Conservation (phyloP, 2,329 filamentous ascomycete genomes). For the Paradendryphiella salina region DNA sequence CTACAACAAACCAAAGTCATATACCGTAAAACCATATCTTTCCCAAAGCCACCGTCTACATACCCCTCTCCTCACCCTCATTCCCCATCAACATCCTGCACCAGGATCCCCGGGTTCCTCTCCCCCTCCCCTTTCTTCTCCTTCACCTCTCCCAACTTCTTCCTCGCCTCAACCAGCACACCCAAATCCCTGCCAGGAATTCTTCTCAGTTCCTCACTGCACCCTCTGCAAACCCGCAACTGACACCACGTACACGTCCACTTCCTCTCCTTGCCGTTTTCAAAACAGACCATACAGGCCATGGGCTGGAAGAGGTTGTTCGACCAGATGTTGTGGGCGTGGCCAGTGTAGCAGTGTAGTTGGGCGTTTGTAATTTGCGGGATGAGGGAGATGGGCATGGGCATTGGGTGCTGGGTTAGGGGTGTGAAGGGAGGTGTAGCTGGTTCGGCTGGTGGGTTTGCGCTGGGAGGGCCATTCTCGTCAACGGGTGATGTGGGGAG, state of each 20-base stretch:
- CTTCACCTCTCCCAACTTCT: constrained; percentile 1
- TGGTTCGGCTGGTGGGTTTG: not conserved
- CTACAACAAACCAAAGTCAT: too few relatives aligned
- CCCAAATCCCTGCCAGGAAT: constrained; percentile 27
- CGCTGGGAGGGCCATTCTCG: not conserved
- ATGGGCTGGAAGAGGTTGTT: constrained; percentile 41
- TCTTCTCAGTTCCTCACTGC: constrained; percentile 30
- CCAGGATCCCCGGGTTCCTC: constrained; percentile 2
- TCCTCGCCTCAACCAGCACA: constrained; percentile 21
- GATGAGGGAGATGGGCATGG: constrained; percentile 18
- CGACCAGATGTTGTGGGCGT: constrained; percentile 34
- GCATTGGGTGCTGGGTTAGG: constrained; percentile 24
- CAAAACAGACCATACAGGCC: constrained; percentile 44
- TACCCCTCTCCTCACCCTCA: not conserved
- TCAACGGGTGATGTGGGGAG: constrained; percentile 8
- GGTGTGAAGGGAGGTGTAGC: constrained; percentile 22
- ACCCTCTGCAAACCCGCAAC: constrained; percentile 40
- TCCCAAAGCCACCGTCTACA: not conserved
- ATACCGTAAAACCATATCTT: not conserved
- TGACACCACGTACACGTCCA: constrained; percentile 47
- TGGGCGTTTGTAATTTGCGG: constrained; percentile 39
- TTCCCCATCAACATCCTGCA: constrained; percentile 11
- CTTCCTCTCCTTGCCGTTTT: constrained; percentile 29
- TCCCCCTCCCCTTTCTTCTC: not conserved
- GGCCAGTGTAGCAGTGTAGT: constrained; percentile 39